A percentile compares a stretch with the other conserved stretches of the same genome.
These are phyloP conservation scores for Nicotiana attenuata DNA, from an alignment of 257 asterid species.

Conservation along the genomic window DNA sequence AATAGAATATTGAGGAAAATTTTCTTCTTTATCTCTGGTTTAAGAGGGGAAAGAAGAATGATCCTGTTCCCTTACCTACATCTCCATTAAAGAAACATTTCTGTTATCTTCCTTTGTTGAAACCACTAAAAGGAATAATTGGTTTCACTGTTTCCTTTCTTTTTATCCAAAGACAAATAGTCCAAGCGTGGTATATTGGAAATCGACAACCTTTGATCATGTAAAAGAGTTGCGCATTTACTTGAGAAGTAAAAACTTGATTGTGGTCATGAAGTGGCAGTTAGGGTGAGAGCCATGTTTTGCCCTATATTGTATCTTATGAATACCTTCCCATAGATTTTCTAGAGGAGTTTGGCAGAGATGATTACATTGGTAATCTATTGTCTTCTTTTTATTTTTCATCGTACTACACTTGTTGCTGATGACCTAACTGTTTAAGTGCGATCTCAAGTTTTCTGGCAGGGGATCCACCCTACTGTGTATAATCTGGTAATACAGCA, in stretches of 20 bases:
- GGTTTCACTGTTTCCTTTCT: neutral
- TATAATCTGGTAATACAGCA: neutral
- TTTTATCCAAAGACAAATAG: neutral
- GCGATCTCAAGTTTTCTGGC: neutral
- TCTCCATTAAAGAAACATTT: neutral
- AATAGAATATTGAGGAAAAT: neutral
- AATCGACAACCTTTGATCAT: neutral
- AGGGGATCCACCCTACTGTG: neutral
- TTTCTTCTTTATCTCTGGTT: neutral
- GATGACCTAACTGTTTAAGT: neutral
- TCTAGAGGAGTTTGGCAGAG: neutral
- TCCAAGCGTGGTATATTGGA: neutral
- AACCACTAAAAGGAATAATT: neutral
- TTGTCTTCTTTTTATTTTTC: neutral
- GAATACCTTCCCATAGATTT: too few relatives aligned
- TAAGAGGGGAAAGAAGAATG: neutral
- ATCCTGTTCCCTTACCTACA: neutral
- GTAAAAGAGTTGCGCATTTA: neutral
- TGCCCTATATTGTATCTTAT: too few relatives aligned
- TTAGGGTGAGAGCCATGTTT: neutral
- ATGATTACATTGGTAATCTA: neutral
- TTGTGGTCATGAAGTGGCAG: neutral
- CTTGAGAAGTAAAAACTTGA: neutral
- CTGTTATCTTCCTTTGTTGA: neutral
- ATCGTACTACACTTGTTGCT: neutral